Percentiles rank a stretch among this genome's conserved stretches.
Conservation (phyloP, 78 protist species). For the Dictyostelium capitatum region DNA sequence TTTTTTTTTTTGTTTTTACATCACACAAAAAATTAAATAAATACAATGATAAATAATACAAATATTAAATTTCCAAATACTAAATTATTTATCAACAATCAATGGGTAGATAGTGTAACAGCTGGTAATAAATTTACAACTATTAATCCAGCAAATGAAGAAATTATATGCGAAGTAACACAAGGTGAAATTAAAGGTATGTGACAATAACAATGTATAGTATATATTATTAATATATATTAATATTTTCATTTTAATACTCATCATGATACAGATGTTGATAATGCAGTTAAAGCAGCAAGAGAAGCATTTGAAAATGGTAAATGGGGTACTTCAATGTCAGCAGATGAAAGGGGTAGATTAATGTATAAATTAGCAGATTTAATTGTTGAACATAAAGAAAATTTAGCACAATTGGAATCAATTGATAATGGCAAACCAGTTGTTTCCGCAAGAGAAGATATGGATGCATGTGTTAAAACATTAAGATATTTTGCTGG, state of each 20-base stretch:
- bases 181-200: conserved; percentile 42
- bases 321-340: background rate
- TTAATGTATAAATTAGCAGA: conserved; percentile 82
- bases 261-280: too few species aligned
- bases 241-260: too few species aligned
- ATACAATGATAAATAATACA: too few species aligned
- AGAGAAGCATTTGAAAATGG: conserved; percentile 78
- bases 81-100: conserved; percentile 45
- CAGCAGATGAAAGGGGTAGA: background rate
- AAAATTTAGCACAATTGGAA: conserved; percentile 71
- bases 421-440: conserved; percentile 83
- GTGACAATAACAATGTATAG: too few species aligned
- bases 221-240: too few species aligned
- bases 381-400: conserved; percentile 53
- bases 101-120: conserved; percentile 62
- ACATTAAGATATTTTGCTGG: conserved; percentile 88
- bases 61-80: conserved; percentile 40
- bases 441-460: conserved; percentile 2
- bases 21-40: too few species aligned
- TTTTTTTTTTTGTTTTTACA: too few species aligned
- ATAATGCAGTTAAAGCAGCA: conserved; percentile 85
- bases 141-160: conserved; percentile 77
- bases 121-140: conserved; percentile 23
- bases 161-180: conserved; percentile 79
- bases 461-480: conserved; percentile 31